A percentile compares a stretch with the other conserved stretches of the same genome.
These are phyloP conservation scores for Laetiporus sulphureus DNA, from an alignment of 1,284 basidiomycete species.

Conservation along the genomic window DNA sequence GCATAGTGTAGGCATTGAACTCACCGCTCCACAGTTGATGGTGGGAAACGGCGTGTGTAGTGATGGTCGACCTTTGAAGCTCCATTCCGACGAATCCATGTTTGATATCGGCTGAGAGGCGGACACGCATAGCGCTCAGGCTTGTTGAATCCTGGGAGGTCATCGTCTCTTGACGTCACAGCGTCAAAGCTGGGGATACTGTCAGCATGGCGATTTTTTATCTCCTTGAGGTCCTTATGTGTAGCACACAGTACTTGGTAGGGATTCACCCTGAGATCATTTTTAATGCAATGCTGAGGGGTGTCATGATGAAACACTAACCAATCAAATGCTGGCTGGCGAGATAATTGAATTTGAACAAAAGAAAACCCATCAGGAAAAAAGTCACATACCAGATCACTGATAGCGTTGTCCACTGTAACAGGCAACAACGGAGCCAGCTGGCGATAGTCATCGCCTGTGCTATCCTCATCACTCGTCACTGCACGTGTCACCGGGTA, in stretches of 20 bases:
- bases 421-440: constrained; percentile 52
- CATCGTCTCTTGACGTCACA: not conserved
- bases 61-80: constrained; percentile 35
- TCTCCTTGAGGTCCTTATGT: constrained; percentile 26
- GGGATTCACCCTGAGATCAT: constrained; percentile 47
- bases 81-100: constrained; percentile 36
- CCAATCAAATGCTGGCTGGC: constrained; percentile 60
- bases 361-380: constrained; percentile 1
- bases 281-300: not conserved
- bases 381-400: constrained; percentile 44
- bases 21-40: constrained; percentile 46
- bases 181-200: constrained; percentile 41
- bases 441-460: constrained; percentile 30
- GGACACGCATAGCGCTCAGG: constrained; percentile 35
- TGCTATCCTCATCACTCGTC: constrained; percentile 10
- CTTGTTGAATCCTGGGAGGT: constrained; percentile 39
- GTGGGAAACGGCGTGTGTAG: constrained; percentile 38
- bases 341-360: constrained; percentile 38
- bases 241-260: constrained; percentile 30
- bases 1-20: constrained; percentile 13
- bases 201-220: constrained; percentile 25
- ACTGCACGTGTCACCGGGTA: constrained; percentile 11
- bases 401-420: constrained; percentile 56
- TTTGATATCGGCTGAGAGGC: constrained; percentile 54
- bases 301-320: constrained; percentile 17